A percentile compares a stretch with the other conserved stretches of the same genome.
These are phyloP conservation scores for Fraxinus paxiana DNA, from an alignment of 305 asterid species.

Conservation along the genomic window DNA sequence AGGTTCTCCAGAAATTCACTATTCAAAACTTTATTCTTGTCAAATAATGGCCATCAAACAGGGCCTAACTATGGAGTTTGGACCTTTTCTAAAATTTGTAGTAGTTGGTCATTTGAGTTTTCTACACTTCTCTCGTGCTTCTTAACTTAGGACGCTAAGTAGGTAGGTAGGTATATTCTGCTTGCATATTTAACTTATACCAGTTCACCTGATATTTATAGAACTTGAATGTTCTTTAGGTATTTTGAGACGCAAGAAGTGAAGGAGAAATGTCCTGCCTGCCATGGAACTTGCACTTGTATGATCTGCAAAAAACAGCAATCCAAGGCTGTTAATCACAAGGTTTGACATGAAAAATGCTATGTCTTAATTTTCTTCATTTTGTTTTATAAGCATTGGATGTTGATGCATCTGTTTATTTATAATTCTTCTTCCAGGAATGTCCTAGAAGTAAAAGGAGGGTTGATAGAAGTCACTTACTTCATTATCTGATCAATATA, in stretches of 20 bases:
- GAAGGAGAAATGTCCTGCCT: slow-evolving; percentile 73
- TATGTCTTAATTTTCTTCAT: slow-evolving; percentile 14
- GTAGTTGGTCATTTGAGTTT: neutral
- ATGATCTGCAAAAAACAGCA: slow-evolving; percentile 54
- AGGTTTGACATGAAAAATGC: slow-evolving; percentile 49
- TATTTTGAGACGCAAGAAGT: slow-evolving; percentile 64
- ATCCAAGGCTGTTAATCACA: slow-evolving; percentile 35
- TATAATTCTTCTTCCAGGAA: slow-evolving; percentile 48
- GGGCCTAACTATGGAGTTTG: neutral
- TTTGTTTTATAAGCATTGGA: slow-evolving; percentile 17
- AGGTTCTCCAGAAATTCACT: neutral
- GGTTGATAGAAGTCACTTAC: slow-evolving; percentile 51
- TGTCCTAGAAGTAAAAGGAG: slow-evolving; percentile 47
- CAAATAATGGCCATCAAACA: neutral
- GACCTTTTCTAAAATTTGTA: neutral
- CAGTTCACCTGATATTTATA: slow-evolving; percentile 15
- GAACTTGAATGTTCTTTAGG: slow-evolving; percentile 40
- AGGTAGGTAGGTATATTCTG: neutral
- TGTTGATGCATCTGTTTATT: slow-evolving; percentile 24
- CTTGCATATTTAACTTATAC: neutral
- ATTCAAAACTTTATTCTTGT: neutral
- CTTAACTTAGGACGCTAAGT: neutral
- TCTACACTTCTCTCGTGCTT: neutral
- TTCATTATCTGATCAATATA: slow-evolving; percentile 58
- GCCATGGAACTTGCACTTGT: slow-evolving; percentile 75